phyloP scores from a whole-genome alignment of 1,139 yeast species.

The Lodderomyces beijingensis region DNA sequence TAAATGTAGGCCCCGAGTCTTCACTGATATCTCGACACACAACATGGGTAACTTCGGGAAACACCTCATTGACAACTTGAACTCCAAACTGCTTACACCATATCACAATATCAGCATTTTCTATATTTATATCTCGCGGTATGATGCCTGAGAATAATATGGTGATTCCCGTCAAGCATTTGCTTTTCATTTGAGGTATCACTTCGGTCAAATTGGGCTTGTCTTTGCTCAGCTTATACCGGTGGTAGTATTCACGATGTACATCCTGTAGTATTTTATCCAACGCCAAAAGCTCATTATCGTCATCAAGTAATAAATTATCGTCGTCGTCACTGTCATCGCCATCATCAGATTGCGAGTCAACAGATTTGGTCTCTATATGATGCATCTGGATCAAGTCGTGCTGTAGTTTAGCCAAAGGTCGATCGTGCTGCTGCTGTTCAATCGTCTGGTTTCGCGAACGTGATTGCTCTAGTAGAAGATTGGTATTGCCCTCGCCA shows the following conservation, averaged over 20 bases:
- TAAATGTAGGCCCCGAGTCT: slow-evolving; percentile 47
- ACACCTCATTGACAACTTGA: slow-evolving; percentile 67
- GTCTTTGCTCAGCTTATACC: slow-evolving; percentile 26
- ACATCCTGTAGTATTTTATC: slow-evolving; percentile 59
- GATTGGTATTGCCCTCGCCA: slow-evolving; percentile 43
- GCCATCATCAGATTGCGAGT: slow-evolving; percentile 11
- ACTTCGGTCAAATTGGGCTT: slow-evolving; percentile 62
- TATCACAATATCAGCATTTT: slow-evolving; percentile 76
- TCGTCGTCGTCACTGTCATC: slow-evolving; percentile 26
- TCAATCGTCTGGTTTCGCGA: slow-evolving; percentile 57
- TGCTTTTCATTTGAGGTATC: slow-evolving; percentile 66
- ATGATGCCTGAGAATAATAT: slow-evolving; percentile 83
- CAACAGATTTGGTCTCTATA: slow-evolving; percentile 12
- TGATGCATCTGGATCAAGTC: slow-evolving; percentile 58
- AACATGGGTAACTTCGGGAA: slow-evolving; percentile 80
- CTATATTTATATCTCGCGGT: slow-evolving; percentile 70
- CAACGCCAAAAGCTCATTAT: slow-evolving; percentile 65
- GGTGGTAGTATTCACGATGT: slow-evolving; percentile 62
- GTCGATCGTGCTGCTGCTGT: slow-evolving; percentile 69
- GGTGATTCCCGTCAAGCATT: slow-evolving; percentile 64
- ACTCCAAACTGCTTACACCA: slow-evolving; percentile 97
- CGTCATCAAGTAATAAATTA: slow-evolving; percentile 74
- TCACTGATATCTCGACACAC: slow-evolving; percentile 73
- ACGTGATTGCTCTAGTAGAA: slow-evolving; percentile 49
- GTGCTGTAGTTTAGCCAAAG: slow-evolving; percentile 78